Evolutionary conservation across 306 rosid species (phyloP).

Genomic region (Castanopsis chinensis): DNA sequence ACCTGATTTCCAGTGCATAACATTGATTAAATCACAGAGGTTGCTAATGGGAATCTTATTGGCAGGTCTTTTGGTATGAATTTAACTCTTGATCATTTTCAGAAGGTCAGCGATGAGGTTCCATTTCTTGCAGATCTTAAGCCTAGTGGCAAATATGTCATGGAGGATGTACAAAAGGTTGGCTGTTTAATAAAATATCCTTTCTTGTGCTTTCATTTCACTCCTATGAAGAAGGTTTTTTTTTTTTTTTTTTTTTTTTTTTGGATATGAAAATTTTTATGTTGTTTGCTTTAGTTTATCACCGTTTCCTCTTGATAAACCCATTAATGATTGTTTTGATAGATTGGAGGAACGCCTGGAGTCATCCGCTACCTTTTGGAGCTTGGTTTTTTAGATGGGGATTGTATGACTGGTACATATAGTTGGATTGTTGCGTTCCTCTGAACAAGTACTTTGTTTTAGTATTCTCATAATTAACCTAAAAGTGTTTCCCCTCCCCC

Average conservation of each 20-base stretch:
- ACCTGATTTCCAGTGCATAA: conserved; percentile 9
- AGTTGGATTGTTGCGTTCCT: conserved; percentile 14
- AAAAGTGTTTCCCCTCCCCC: neutral
- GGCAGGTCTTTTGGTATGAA: conserved; percentile 89
- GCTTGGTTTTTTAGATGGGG: conserved; percentile 72
- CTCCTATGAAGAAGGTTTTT: neutral
- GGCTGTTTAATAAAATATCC: conserved; percentile 2
- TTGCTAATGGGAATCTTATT: conserved; percentile 38
- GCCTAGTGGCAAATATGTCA: conserved; percentile 97
- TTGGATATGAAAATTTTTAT: neutral
- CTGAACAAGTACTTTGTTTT: conserved; percentile 4
- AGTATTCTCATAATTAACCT: conserved; percentile 24
- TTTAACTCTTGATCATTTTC: conserved; percentile 92
- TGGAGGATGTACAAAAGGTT: conserved; percentile 99
- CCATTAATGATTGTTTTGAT: conserved; percentile 21
- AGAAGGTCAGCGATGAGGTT: conserved; percentile 86
- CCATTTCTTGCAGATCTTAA: conserved; percentile 96
- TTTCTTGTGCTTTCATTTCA: conserved; percentile 6
- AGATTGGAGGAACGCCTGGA: conserved; percentile 97
- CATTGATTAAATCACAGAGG: conserved; percentile 3
- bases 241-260: neutral
- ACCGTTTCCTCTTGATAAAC: neutral
- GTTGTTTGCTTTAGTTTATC: neutral
- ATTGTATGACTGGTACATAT: conserved; percentile 79
- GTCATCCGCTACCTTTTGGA: conserved; percentile 88